Conservation (phyloP, 805 yeast species). For the Tetrapisispora pingtungensis region DNA sequence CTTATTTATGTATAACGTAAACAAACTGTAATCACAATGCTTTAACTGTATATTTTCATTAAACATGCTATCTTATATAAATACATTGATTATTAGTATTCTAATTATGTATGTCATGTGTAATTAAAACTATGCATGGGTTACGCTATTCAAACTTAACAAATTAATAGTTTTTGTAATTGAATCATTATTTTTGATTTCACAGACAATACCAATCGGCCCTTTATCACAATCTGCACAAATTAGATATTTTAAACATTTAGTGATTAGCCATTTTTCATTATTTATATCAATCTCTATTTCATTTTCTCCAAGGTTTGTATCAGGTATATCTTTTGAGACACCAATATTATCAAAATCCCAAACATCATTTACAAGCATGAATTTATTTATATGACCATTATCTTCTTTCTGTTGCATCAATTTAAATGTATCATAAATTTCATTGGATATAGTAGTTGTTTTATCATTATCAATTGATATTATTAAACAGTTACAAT, state of each 20-base stretch:
- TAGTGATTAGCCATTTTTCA: constrained; percentile 17
- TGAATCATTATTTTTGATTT: constrained; percentile 25
- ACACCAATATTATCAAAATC: constrained; percentile 74
- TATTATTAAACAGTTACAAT: constrained; percentile 17
- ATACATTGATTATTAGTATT: too few relatives aligned
- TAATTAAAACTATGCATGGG: not conserved
- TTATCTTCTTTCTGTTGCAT: constrained; percentile 8
- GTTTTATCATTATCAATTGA: constrained; percentile 5
- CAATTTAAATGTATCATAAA: constrained; percentile 13
- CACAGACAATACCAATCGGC: constrained; percentile 55
- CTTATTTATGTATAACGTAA: too few relatives aligned
- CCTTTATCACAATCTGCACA: constrained; percentile 77
- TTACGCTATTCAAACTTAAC: constrained; percentile 38
- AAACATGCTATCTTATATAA: too few relatives aligned
- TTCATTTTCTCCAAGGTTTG: not conserved
- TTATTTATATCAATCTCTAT: constrained; percentile 6
- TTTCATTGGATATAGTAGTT: constrained; percentile 7
- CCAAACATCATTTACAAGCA: constrained; percentile 53
- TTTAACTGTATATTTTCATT: too few relatives aligned
- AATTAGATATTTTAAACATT: constrained; percentile 44
- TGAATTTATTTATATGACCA: constrained; percentile 24
- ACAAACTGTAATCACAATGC: too few relatives aligned
- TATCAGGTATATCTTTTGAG: constrained; percentile 33
- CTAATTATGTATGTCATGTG: too few relatives aligned
- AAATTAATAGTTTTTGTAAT: constrained; percentile 32